Evolutionary conservation across 192 early-diverging fungal species (phyloP).

Genomic region (Paraglomus brasilianum): DNA sequence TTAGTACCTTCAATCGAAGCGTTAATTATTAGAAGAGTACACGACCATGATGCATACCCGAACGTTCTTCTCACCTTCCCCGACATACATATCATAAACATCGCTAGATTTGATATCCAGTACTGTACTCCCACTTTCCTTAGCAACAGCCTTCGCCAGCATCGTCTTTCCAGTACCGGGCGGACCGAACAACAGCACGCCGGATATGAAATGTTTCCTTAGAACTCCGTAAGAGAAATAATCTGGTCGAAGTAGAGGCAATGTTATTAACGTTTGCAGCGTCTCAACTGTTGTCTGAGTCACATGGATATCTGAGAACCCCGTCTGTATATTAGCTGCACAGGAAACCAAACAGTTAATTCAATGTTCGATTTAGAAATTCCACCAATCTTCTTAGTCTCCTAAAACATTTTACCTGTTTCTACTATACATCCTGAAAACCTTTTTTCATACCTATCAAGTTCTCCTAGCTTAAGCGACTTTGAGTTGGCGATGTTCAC

Average conservation of each 20-base stretch:
- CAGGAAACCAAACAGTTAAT: neutral
- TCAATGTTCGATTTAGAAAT: neutral
- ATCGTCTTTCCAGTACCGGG: conserved; percentile 88
- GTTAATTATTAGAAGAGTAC: no score
- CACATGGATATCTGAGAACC: conserved; percentile 74
- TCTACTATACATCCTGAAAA: conserved; percentile 79
- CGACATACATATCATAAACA: conserved; percentile 87
- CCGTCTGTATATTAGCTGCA: conserved; percentile 51
- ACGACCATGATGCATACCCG: conserved; percentile 34
- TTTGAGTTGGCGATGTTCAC: conserved; percentile 30
- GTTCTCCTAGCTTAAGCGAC: conserved; percentile 37
- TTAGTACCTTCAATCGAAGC: neutral
- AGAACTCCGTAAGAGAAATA: conserved; percentile 73
- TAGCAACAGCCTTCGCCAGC: conserved; percentile 82
- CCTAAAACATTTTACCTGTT: conserved; percentile 49
- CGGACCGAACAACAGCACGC: conserved; percentile 82
- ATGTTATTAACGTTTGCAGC: conserved; percentile 79
- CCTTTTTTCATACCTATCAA: conserved; percentile 72
- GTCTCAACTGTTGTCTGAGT: conserved; percentile 77
- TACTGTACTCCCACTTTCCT: conserved; percentile 76
- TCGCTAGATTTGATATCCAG: conserved; percentile 77
- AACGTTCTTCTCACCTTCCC: conserved; percentile 97
- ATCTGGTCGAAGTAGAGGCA: conserved; percentile 77
- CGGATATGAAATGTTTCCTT: conserved; percentile 65
- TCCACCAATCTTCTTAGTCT: neutral